Conservation (phyloP, 257 asterid genomes). For the Mentha longifolia region DNA sequence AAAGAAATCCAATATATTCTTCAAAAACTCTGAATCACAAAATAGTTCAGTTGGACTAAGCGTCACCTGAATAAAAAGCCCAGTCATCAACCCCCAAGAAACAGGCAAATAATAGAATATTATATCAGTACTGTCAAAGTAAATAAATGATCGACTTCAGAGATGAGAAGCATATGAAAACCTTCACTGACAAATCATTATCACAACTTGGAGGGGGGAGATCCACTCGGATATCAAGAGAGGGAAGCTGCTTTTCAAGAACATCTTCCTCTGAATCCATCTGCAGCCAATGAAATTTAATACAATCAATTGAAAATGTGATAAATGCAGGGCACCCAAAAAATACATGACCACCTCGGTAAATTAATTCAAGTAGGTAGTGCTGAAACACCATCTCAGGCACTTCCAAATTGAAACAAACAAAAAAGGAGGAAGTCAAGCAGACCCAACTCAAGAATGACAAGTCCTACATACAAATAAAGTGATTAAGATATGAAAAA, state of each 20-base stretch:
- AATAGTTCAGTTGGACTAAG: constrained; percentile 62
- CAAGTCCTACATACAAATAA: too few relatives aligned
- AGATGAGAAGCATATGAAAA: constrained; percentile 34
- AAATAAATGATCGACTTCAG: constrained; percentile 23
- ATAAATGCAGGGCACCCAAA: constrained; percentile 21
- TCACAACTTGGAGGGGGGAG: constrained; percentile 55
- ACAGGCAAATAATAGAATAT: constrained; percentile 25
- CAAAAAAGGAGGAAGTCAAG: too few relatives aligned
- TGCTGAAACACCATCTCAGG: too few relatives aligned
- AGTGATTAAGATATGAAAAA: too few relatives aligned
- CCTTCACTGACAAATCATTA: constrained; percentile 70
- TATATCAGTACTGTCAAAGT: constrained; percentile 14
- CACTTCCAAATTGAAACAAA: too few relatives aligned
- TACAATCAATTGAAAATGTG: neutral
- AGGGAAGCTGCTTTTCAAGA: constrained; percentile 54
- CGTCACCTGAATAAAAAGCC: constrained; percentile 54
- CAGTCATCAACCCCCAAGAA: constrained; percentile 30
- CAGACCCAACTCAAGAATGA: too few relatives aligned
- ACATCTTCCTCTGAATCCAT: constrained; percentile 43
- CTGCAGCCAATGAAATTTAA: constrained; percentile 44
- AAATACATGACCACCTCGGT: neutral
- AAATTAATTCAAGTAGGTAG: too few relatives aligned
- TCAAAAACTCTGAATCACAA: constrained; percentile 64
- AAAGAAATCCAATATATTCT: constrained; percentile 58
- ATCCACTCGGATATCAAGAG: constrained; percentile 68